These are phyloP conservation scores for Tolypocladium sp. DNA, from an alignment of 2,329 filamentous ascomycete species.

Conservation along the genomic window DNA sequence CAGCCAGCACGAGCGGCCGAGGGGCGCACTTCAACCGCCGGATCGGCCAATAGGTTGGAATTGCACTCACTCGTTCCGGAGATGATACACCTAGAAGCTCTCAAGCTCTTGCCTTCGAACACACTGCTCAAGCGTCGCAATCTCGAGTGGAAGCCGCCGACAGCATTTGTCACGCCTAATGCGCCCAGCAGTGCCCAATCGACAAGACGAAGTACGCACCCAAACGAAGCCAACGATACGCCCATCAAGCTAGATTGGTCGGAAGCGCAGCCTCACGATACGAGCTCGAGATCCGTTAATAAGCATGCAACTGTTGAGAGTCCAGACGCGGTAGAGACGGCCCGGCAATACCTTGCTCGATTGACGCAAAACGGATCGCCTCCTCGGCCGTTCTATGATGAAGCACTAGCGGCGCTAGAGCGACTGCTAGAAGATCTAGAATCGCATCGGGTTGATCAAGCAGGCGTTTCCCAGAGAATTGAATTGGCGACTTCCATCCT, in stretches of 20 bases:
- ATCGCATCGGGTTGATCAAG: neutral
- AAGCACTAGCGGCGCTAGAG: slow-evolving; percentile 4
- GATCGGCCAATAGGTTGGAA: neutral
- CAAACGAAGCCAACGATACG: neutral
- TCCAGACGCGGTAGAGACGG: neutral
- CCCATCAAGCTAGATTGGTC: neutral
- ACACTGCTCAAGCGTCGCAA: neutral
- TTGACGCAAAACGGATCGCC: neutral
- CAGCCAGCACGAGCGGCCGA: neutral
- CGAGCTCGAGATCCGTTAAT: neutral
- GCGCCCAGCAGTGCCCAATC: neutral
- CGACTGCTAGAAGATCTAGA: slow-evolving; percentile 5
- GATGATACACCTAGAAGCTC: slow-evolving; percentile 1
- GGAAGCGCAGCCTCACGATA: neutral
- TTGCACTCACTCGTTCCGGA: neutral
- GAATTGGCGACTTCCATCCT: slow-evolving; percentile 9
- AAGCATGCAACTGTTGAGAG: neutral
- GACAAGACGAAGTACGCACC: neutral
- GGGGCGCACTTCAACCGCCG: neutral
- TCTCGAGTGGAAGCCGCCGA: slow-evolving; percentile 1
- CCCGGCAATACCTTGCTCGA: slow-evolving; percentile 1
- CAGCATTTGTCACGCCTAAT: neutral
- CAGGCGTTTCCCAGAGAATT: slow-evolving; percentile 1
- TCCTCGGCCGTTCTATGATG: slow-evolving; percentile 2
- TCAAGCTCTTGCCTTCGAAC: neutral